A percentile compares a stretch with the other conserved stretches of the same genome.
Evolutionary conservation across 2,329 filamentous ascomycete species (phyloP).

Genomic region (Cladosporium oxysporum): DNA sequence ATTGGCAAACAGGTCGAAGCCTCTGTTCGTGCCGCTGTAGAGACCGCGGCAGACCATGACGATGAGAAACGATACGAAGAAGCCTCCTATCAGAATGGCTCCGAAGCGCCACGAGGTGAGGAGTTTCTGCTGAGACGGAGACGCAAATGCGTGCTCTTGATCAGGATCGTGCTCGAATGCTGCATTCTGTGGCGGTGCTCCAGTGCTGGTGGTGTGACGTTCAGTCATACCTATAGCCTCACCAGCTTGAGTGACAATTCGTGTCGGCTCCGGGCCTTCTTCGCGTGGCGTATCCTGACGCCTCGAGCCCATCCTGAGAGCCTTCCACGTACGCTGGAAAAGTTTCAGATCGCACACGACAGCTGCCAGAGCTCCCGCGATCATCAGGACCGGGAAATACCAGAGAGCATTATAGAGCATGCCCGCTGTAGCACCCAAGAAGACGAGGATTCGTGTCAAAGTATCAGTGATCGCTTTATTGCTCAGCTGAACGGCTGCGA

Average conservation of each 20-base stretch:
- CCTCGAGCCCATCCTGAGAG: neutral
- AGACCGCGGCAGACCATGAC: conserved; percentile 54
- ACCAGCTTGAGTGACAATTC: neutral
- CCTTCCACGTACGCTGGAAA: conserved; percentile 8
- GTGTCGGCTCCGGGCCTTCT: neutral
- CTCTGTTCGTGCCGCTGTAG: conserved; percentile 45
- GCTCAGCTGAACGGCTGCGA: conserved; percentile 67
- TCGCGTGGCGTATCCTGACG: neutral
- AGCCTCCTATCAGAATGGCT: conserved; percentile 43
- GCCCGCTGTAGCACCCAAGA: conserved; percentile 63
- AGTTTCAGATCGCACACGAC: conserved; percentile 56
- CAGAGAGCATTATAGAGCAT: conserved; percentile 71
- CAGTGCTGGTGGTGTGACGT: neutral
- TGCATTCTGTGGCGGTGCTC: conserved; percentile 51
- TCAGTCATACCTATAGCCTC: neutral
- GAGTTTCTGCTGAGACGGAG: neutral
- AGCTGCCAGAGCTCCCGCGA: conserved; percentile 54
- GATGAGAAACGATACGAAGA: conserved; percentile 57
- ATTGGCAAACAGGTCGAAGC: conserved; percentile 67
- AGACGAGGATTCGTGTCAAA: conserved; percentile 64
- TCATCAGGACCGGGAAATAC: conserved; percentile 71
- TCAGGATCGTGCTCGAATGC: neutral
- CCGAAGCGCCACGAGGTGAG: conserved; percentile 36
- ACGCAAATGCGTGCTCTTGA: neutral
- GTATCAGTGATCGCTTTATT: conserved; percentile 66